These are phyloP conservation scores for Elaeis guineensis DNA, from an alignment of 176 grass and related monocot genomes.

Conservation along the genomic window DNA sequence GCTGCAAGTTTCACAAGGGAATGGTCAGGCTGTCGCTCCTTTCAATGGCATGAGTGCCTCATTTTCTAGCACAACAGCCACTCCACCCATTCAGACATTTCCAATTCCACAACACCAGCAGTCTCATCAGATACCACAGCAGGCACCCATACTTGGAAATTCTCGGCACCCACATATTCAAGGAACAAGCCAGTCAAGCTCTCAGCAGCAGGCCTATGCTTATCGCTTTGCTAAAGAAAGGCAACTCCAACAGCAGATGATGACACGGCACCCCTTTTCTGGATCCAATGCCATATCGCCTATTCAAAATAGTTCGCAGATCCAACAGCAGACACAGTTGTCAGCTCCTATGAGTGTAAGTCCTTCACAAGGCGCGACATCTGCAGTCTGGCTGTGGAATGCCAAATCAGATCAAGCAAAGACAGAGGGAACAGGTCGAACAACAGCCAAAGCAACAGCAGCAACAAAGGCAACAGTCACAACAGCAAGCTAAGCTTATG, in stretches of 20 bases:
- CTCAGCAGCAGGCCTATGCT: constrained; percentile 68
- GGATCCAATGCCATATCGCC: constrained; percentile 32
- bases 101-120: constrained; percentile 57
- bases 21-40: constrained; percentile 45
- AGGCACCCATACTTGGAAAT: constrained; percentile 57
- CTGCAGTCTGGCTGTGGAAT: constrained; percentile 28
- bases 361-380: constrained; percentile 31
- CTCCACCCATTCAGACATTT: constrained; percentile 72
- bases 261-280: constrained; percentile 39
- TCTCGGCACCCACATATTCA: constrained; percentile 43
- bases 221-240: constrained; percentile 53
- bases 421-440: constrained; percentile 65
- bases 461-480: constrained; percentile 49
- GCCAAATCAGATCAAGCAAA: constrained; percentile 55
- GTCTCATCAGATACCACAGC: constrained; percentile 55
- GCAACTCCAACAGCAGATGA: constrained; percentile 51
- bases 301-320: constrained; percentile 54
- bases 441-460: constrained; percentile 25
- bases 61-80: constrained; percentile 43
- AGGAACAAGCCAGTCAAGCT: constrained; percentile 48
- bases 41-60: constrained; percentile 40
- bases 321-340: constrained; percentile 39
- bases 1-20: constrained; percentile 63
- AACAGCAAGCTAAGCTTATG: constrained; percentile 80
- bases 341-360: constrained; percentile 15